phyloP scores from a whole-genome alignment of 352 stramenopile genomes.

The Pythium grandisporangium region DNA sequence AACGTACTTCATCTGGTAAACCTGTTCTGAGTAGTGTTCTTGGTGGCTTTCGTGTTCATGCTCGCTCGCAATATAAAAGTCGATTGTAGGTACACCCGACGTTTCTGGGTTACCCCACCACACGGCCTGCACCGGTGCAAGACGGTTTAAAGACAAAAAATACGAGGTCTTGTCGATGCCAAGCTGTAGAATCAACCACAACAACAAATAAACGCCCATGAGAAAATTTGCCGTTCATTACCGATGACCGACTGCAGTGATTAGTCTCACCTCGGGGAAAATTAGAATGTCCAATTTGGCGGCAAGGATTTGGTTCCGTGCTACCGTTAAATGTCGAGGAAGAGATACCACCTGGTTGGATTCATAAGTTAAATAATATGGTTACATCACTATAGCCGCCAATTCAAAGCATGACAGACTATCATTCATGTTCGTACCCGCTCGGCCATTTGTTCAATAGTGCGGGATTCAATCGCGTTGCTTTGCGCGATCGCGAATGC shows the following conservation, averaged over 20 bases:
- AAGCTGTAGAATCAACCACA: conserved; percentile 21
- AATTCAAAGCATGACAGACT: too few species aligned
- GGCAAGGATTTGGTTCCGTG: conserved; percentile 33
- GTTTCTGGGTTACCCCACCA: conserved; percentile 78
- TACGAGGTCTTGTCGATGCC: conserved; percentile 75
- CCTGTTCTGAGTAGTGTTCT: conserved; percentile 48
- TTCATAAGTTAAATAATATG: background rate
- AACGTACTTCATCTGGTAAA: conserved; percentile 53
- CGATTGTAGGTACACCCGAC: conserved; percentile 47
- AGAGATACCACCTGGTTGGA: conserved; percentile 52
- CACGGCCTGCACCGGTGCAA: conserved; percentile 56
- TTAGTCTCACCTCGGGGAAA: conserved; percentile 50
- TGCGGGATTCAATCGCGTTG: conserved; percentile 35
- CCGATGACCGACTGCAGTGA: background rate
- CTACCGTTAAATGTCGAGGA: conserved; percentile 32
- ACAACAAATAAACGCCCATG: too few species aligned
- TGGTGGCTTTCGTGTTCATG: conserved; percentile 36
- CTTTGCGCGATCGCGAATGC: conserved; percentile 55
- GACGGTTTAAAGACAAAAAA: conserved; percentile 54
- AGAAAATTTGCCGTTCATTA: too few species aligned
- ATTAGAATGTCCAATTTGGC: conserved; percentile 56
- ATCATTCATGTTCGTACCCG: conserved; percentile 19
- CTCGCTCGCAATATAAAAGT: conserved; percentile 63
- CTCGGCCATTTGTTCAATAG: conserved; percentile 46
- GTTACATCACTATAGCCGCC: background rate